A percentile compares a stretch with the other conserved stretches of the same genome.
Evolutionary conservation across 345 rosid genomes (phyloP).

Genomic region (Durio zibethinus): DNA sequence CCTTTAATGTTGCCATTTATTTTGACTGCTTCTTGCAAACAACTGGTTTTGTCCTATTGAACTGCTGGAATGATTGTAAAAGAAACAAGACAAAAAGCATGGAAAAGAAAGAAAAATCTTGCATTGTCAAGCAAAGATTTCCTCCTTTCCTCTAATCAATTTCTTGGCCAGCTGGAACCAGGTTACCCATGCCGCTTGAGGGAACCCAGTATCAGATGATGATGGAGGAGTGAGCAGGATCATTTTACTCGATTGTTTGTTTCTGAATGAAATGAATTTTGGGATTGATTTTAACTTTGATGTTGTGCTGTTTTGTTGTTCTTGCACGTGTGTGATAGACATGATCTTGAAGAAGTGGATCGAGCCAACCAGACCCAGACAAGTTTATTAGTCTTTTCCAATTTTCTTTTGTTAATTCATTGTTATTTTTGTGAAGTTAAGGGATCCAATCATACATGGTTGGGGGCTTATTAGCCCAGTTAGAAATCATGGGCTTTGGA

Average conservation of each 20-base stretch:
- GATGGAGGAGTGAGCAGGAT: not conserved
- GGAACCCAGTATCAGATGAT: not conserved
- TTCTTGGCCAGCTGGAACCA: slow-evolving; percentile 5
- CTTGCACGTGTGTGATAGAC: not conserved
- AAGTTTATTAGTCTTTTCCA: not conserved
- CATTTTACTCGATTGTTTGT: not conserved
- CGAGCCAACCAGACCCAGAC: not conserved
- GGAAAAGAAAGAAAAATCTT: not conserved
- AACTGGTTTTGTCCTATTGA: slow-evolving; percentile 6
- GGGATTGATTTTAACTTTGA: not conserved
- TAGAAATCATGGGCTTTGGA: not conserved
- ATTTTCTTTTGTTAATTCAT: not conserved
- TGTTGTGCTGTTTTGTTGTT: not conserved
- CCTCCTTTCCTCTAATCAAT: not conserved
- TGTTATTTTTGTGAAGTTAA: too few species aligned
- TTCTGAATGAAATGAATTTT: not conserved
- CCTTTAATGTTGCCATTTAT: not conserved
- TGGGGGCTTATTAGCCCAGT: not conserved
- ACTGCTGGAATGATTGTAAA: slow-evolving; percentile 1
- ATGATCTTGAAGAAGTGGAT: not conserved
- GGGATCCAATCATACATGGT: not conserved
- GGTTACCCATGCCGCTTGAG: not conserved
- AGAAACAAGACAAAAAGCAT: not conserved
- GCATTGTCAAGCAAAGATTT: not conserved
- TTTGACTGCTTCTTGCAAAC: not conserved